Base-by-base conservation (phyloP, 78 protist genomes). In the Dictyostelium brefeldianum region DNA sequence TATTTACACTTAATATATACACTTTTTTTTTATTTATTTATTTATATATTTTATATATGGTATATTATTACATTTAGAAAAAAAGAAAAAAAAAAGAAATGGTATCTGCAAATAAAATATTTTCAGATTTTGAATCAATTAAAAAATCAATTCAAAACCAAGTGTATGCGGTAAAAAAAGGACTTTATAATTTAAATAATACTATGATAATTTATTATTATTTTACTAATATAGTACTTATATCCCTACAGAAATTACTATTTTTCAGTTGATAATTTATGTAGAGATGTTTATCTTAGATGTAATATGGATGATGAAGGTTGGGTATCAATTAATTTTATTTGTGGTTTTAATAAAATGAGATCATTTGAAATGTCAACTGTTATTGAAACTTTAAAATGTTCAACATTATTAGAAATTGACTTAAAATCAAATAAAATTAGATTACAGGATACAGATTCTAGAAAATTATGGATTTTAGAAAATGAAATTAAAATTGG, bases 261-360 rank as follows among this genome's bases (percentile, higher is more conserved):
- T 59, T 96, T 96, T 74, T 82, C 94, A 56, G 47, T 48, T 17
- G 94, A 96, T 73, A 96, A 96, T 78, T 84, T 96, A 41, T 64
- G 80, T 70, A 75, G 94, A 64, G 97, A 96, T 90, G 54, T 83
- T 11, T 93, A 78, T 70, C 56, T 96, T 14, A 67, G 96, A 65
- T 54, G 74, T 22, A 89, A 93, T 64, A 92, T 96, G 96, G 94
- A 96, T 80, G 46, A 48, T 15, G 78, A 96, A 43, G 97, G 97
- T 54, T 96, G 80, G 94, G 74, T 93, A n/a, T 82, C 89, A 15
- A 36, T 96, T 9, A 1, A 62, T 18, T 56, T 96, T 25, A 77
- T 96, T 36, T 83, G 74, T 46, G 50, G 64, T 6, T 96, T 96
- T 53, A 74, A 90, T 81, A 94, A 94, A 36, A 81, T 96, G 77